Conservation (phyloP, 2,329 filamentous ascomycete genomes). For the Mycocentrospora acerina region DNA sequence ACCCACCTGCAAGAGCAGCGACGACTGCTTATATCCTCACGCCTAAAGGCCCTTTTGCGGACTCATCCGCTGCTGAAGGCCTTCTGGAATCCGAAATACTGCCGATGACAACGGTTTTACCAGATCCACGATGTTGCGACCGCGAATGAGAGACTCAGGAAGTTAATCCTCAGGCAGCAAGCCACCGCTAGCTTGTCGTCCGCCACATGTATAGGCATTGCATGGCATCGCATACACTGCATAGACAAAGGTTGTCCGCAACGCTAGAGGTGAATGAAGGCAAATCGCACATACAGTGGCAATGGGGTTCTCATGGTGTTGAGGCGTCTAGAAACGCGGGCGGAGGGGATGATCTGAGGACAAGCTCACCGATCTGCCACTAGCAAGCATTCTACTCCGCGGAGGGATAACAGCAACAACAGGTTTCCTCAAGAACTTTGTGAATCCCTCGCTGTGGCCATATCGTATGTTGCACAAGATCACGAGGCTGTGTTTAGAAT, state of each 20-base stretch:
- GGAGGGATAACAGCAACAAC: background rate
- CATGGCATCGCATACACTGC: conserved; percentile 6
- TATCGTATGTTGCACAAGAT: too few relatives aligned
- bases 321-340: conserved; percentile 6
- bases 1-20: conserved; percentile 10
- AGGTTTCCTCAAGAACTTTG: background rate
- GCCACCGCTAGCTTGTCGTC: conserved; percentile 7
- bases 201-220: conserved; percentile 8
- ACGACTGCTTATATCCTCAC: conserved; percentile 31
- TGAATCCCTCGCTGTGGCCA: background rate
- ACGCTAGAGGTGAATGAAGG: background rate
- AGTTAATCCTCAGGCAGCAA: conserved; percentile 12
- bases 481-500: too few relatives aligned
- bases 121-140: conserved; percentile 13
- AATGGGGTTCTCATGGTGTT: conserved; percentile 10
- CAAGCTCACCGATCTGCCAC: too few relatives aligned
- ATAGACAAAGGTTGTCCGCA: background rate
- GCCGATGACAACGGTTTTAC: conserved; percentile 20
- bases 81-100: conserved; percentile 26
- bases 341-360: too few relatives aligned
- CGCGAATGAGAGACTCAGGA: conserved; percentile 25
- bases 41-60: conserved; percentile 40
- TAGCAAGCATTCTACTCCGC: background rate
- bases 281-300: conserved; percentile 1
- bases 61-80: conserved; percentile 18